Evolutionary conservation across 257 asterid genomes (phyloP).

Genomic region (Petrea volubilis): DNA sequence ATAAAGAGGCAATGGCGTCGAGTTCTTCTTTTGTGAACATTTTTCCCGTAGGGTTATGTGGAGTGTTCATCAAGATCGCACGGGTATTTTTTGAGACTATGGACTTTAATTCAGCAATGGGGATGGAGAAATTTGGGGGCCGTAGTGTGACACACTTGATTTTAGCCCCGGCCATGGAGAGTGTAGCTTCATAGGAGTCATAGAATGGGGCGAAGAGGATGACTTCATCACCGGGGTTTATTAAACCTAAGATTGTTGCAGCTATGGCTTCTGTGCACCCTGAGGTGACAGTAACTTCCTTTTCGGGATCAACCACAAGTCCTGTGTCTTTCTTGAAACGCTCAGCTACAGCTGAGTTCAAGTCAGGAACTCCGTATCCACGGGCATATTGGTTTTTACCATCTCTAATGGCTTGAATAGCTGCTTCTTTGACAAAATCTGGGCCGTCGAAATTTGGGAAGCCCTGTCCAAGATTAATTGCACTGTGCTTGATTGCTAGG

Average conservation of each 20-base stretch:
- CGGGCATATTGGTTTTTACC: conserved; percentile 95
- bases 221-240: conserved; percentile 96
- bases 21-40: conserved; percentile 86
- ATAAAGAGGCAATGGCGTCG: conserved; percentile 58
- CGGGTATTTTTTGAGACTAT: conserved; percentile 70
- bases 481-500: conserved; percentile 86
- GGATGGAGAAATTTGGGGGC: conserved; percentile 82
- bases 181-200: conserved; percentile 92
- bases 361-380: conserved; percentile 90
- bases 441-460: conserved; percentile 99
- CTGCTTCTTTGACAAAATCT: conserved; percentile 94
- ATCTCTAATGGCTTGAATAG: conserved; percentile 77
- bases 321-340: conserved; percentile 85
- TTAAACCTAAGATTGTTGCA: conserved; percentile 85
- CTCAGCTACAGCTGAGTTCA: conserved; percentile 79
- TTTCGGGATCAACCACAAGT: conserved; percentile 74
- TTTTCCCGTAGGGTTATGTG: conserved; percentile 97
- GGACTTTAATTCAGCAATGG: conserved; percentile 78
- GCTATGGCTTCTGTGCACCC: conserved; percentile 99
- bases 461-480: conserved; percentile 97
- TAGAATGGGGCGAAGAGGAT: conserved; percentile 91
- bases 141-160: conserved; percentile 63
- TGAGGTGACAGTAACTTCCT: conserved; percentile 87
- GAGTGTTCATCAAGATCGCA: conserved; percentile 85
- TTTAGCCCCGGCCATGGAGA: conserved; percentile 96